Percentiles rank a stretch among this genome's conserved stretches.
Evolutionary conservation across 1,284 basidiomycete species (phyloP).

Genomic region (Heterobasidion occidentale): DNA sequence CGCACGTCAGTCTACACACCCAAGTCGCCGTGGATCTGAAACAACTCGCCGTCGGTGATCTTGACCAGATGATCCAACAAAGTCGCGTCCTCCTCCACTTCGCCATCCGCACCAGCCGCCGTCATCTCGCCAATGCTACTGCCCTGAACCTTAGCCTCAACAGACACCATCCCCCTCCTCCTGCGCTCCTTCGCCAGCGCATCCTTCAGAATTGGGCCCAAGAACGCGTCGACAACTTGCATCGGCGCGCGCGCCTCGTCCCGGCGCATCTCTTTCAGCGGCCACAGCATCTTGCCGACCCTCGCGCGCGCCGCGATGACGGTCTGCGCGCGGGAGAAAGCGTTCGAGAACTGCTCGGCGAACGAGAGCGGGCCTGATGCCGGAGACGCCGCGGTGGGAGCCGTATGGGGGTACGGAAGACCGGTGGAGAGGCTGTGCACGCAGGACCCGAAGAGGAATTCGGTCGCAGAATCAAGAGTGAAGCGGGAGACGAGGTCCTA

Average conservation of each 20-base stretch:
- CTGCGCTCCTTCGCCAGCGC: slow-evolving; percentile 22
- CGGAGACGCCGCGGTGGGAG: background rate
- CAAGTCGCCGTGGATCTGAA: background rate
- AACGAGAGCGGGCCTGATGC: background rate
- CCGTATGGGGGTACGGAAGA: background rate
- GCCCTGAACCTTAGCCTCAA: background rate
- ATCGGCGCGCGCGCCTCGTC: slow-evolving; percentile 28
- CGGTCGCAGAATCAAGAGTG: background rate
- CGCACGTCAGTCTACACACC: background rate
- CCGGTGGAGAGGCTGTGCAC: background rate
- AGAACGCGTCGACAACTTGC: slow-evolving; percentile 29
- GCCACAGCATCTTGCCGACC: slow-evolving; percentile 18
- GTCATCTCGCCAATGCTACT: background rate
- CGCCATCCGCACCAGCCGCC: background rate
- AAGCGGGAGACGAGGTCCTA: background rate
- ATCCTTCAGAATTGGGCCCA: slow-evolving; percentile 35
- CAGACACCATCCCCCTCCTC: background rate
- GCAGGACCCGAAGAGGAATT: background rate
- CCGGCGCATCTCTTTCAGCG: slow-evolving; percentile 26
- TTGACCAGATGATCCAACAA: slow-evolving; percentile 32
- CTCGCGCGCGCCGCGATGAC: slow-evolving; percentile 19
- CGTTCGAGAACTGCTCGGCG: slow-evolving; percentile 23
- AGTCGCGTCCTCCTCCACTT: slow-evolving; percentile 20
- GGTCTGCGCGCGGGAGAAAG: slow-evolving; percentile 18
- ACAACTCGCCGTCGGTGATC: slow-evolving; percentile 19